Conservation (phyloP, 2,329 filamentous ascomycete genomes). For the Cladophialophora immunda region DNA sequence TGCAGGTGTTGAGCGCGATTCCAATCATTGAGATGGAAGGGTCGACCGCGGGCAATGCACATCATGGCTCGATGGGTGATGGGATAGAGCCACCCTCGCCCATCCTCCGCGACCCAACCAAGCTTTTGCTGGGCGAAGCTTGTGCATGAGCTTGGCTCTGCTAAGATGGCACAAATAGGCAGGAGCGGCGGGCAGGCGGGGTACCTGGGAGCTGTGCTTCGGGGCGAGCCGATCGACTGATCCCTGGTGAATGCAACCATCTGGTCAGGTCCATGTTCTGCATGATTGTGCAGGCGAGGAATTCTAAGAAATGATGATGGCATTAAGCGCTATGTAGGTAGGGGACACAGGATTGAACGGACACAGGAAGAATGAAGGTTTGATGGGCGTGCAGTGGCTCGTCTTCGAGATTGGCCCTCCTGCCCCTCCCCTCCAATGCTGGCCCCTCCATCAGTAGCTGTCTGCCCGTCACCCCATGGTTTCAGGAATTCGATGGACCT, state of each 20-base stretch:
- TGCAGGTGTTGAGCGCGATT: background rate
- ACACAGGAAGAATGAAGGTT: background rate
- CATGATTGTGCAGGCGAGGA: background rate
- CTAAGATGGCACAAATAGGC: background rate
- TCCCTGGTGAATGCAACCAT: background rate
- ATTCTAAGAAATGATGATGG: background rate
- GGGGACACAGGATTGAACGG: background rate
- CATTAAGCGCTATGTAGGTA: background rate
- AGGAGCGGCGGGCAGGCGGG: background rate
- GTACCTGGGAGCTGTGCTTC: conserved; percentile 5
- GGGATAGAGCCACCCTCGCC: too few relatives aligned
- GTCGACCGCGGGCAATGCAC: background rate
- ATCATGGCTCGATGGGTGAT: too few relatives aligned
- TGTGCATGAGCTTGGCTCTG: conserved; percentile 19
- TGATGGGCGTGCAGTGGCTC: background rate
- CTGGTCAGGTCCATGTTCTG: background rate
- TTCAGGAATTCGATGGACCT: background rate
- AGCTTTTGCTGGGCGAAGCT: conserved; percentile 23
- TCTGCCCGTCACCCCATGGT: background rate
- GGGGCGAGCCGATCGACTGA: conserved; percentile 14
- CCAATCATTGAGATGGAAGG: background rate
- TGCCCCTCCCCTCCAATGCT: background rate
- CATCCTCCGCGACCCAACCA: too few relatives aligned
- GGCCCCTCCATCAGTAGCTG: background rate
- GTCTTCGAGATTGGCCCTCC: background rate